These are phyloP conservation scores for Sanghuangporus baumii DNA, from an alignment of 1,284 basidiomycete genomes.

Conservation along the genomic window DNA sequence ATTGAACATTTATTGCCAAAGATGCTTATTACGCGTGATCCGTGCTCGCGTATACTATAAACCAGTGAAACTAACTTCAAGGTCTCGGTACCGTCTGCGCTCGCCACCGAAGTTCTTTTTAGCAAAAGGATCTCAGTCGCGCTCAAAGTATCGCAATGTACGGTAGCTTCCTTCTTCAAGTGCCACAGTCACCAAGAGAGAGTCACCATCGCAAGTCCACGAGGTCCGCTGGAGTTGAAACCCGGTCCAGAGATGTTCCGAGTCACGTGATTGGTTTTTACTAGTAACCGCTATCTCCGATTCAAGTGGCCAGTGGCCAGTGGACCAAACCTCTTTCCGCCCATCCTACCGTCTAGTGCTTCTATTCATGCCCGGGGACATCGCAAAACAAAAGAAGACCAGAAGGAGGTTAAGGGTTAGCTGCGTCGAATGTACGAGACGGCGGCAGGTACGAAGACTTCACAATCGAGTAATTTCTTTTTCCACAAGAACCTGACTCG, in stretches of 20 bases:
- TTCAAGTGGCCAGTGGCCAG: neutral
- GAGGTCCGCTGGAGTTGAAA: no score
- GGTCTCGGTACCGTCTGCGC: no score
- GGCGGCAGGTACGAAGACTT: constrained; percentile 37
- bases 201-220: no score
- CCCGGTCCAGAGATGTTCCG: neutral
- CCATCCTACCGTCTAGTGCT: neutral
- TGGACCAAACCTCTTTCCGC: neutral
- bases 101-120: no score
- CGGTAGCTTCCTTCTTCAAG: no score
- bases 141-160: no score
- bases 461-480: constrained; percentile 5
- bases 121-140: no score
- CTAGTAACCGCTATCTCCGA: constrained; percentile 1
- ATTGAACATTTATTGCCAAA: no score
- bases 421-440: constrained; percentile 52
- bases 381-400: constrained; percentile 29
- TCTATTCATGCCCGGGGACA: constrained; percentile 2
- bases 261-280: neutral
- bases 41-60: no score
- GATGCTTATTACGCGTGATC: no score
- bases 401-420: constrained; percentile 41
- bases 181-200: no score
- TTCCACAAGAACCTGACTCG: neutral
- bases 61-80: no score